Evolutionary conservation across 768 basidiomycete species (phyloP).

Genomic region (Termitomyces sp.): DNA sequence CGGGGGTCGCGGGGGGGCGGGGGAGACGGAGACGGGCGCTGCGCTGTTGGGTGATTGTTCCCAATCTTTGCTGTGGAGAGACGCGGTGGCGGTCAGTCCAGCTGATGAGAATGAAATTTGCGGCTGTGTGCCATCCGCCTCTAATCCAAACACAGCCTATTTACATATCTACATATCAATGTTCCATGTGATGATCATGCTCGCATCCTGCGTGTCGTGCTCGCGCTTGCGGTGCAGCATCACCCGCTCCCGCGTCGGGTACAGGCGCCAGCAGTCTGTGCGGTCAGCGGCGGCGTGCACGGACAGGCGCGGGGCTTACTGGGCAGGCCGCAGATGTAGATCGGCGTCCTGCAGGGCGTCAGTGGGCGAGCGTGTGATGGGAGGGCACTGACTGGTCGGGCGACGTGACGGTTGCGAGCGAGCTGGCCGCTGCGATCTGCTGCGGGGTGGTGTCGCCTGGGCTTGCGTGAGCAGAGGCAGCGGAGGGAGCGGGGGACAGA

Average conservation of each 20-base stretch:
- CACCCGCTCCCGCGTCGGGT: constrained; percentile 62
- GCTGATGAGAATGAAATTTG: not conserved
- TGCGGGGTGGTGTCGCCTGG: constrained; percentile 50
- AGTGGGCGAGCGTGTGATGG: not conserved
- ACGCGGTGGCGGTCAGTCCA: not conserved
- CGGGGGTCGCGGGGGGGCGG: not conserved
- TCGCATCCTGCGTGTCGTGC: constrained; percentile 51
- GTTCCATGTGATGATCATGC: constrained; percentile 70
- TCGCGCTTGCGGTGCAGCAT: constrained; percentile 71
- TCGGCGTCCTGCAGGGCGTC: constrained; percentile 54
- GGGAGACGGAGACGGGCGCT: constrained; percentile 10
- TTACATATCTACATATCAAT: constrained; percentile 16
- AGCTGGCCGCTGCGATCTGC: constrained; percentile 39
- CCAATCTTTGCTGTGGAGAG: constrained; percentile 11
- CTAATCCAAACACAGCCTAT: constrained; percentile 13
- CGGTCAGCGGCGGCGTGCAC: not conserved
- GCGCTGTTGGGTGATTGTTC: constrained; percentile 15
- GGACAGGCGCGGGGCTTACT: constrained; percentile 26
- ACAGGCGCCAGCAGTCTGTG: constrained; percentile 66
- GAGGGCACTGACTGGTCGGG: constrained; percentile 46
- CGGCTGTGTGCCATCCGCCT: not conserved
- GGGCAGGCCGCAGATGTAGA: constrained; percentile 70
- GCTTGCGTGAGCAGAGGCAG: not conserved
- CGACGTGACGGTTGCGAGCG: constrained; percentile 53
- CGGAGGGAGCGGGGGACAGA: constrained; percentile 19